Evolutionary conservation across 805 yeast species (phyloP).

Genomic region (Saccharomyces kudriavzevii): DNA sequence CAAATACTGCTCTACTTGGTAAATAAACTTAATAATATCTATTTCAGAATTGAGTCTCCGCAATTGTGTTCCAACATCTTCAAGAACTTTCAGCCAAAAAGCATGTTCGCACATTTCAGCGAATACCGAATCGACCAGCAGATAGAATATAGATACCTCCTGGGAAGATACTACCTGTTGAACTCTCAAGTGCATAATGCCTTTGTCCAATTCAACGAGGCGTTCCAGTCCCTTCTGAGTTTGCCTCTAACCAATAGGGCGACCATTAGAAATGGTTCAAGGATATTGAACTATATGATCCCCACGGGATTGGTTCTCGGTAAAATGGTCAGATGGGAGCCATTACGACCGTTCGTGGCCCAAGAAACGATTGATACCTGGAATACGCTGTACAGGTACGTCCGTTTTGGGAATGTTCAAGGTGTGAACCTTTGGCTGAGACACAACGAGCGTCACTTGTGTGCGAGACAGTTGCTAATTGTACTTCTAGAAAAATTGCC

Average conservation of each 20-base stretch:
- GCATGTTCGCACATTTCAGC: slow-evolving; percentile 42
- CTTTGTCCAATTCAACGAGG: slow-evolving; percentile 48
- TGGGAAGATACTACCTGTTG: slow-evolving; percentile 48
- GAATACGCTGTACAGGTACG: slow-evolving; percentile 30
- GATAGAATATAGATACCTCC: slow-evolving; percentile 47
- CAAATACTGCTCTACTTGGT: slow-evolving; percentile 47
- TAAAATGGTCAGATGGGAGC: slow-evolving; percentile 35
- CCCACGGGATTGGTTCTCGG: slow-evolving; percentile 52
- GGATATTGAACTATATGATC: slow-evolving; percentile 40
- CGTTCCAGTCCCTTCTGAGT: slow-evolving; percentile 35
- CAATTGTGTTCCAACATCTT: slow-evolving; percentile 30
- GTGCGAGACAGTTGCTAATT: slow-evolving; percentile 29
- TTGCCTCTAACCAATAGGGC: slow-evolving; percentile 14
- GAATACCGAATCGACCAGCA: slow-evolving; percentile 40
- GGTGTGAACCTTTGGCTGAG: slow-evolving; percentile 28
- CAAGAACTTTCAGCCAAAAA: slow-evolving; percentile 44
- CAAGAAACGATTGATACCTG: slow-evolving; percentile 31
- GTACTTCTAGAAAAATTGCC: slow-evolving; percentile 36
- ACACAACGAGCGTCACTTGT: slow-evolving; percentile 29
- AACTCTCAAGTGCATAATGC: slow-evolving; percentile 46
- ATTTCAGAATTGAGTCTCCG: slow-evolving; percentile 38
- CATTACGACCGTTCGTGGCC: slow-evolving; percentile 19
- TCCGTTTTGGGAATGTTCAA: slow-evolving; percentile 38
- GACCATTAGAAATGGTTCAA: slow-evolving; percentile 19
- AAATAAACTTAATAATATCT: slow-evolving; percentile 45